Conservation (phyloP, 257 asterid genomes). For the Solanum rostratum region DNA sequence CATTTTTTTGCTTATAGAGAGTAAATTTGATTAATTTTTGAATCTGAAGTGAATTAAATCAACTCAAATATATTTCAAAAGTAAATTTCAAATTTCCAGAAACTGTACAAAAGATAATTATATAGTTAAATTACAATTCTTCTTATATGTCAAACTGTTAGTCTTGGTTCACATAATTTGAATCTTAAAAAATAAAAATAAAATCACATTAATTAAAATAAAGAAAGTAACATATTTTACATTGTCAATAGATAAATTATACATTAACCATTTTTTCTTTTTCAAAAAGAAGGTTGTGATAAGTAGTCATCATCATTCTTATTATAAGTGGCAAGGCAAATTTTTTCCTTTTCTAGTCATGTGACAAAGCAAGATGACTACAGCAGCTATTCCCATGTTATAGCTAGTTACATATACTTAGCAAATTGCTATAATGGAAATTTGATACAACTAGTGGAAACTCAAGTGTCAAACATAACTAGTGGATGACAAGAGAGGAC, state of each 20-base stretch:
- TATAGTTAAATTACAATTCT: no score
- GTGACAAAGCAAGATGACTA: background rate
- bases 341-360: background rate
- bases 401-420: background rate
- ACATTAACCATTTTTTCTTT: background rate
- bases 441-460: background rate
- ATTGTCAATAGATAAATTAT: background rate
- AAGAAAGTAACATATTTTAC: background rate
- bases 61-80: background rate
- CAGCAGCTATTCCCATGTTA: background rate
- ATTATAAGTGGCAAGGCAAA: background rate
- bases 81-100: no score
- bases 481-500: conserved; percentile 25
- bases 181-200: no score
- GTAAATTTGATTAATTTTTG: no score
- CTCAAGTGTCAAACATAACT: background rate
- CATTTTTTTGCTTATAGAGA: no score
- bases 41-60: no score
- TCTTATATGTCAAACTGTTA: no score
- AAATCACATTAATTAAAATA: no score
- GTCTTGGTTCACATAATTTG: no score
- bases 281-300: background rate
- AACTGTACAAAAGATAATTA: no score
- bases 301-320: background rate
- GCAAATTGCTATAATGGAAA: background rate